Evolutionary conservation across 129 eudicot species (phyloP).

Genomic region (Centaurea solstitialis): DNA sequence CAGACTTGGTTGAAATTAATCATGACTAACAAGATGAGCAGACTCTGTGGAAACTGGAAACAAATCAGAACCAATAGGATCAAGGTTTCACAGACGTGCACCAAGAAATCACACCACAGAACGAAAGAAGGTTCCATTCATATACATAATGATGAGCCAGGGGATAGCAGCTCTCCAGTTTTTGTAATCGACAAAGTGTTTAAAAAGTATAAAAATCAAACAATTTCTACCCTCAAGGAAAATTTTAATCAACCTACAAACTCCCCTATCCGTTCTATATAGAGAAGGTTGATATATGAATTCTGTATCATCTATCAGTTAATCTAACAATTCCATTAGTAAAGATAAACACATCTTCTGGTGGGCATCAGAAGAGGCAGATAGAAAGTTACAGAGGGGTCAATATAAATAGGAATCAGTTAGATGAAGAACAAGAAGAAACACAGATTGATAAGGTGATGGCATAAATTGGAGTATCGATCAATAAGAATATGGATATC

Average conservation of each 20-base stretch:
- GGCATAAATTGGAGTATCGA: not conserved
- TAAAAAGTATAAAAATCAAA: not conserved
- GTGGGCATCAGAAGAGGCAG: not conserved
- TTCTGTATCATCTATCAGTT: not conserved
- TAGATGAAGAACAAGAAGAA: not conserved
- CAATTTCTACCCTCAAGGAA: not conserved
- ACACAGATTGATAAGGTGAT: not conserved
- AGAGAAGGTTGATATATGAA: not conserved
- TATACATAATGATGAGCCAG: not conserved
- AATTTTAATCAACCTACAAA: not conserved
- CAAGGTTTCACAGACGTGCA: not conserved
- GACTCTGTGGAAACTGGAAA: not conserved
- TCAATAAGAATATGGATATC: not conserved
- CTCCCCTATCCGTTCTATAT: not conserved
- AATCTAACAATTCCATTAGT: not conserved
- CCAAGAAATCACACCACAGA: not conserved
- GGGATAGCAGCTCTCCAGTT: not conserved
- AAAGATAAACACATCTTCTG: not conserved
- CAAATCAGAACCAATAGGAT: not conserved
- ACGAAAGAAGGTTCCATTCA: not conserved
- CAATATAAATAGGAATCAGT: not conserved
- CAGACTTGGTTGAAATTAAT: not conserved
- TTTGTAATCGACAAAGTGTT: not conserved
- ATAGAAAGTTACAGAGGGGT: not conserved
- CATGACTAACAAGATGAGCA: not conserved